Percentiles rank a stretch among this genome's conserved stretches.
phyloP scores from a whole-genome alignment of 2,329 filamentous ascomycete genomes.

The Cryphonectria parasitica region DNA sequence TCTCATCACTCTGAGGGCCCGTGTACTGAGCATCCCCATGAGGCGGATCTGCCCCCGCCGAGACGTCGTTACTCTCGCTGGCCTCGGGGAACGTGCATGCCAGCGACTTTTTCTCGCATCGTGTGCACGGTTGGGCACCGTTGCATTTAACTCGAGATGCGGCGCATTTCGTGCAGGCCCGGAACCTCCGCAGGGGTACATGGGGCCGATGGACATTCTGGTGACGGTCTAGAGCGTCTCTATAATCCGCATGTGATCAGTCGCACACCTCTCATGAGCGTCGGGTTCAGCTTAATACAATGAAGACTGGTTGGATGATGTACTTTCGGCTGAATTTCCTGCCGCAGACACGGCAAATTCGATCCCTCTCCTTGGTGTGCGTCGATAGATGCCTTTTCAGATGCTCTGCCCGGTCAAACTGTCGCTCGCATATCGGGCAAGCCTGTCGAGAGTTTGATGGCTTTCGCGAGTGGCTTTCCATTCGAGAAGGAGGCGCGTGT shows the following conservation, averaged over 20 bases:
- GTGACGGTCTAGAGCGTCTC: conserved; percentile 21
- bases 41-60: background rate
- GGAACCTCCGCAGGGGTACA: conserved; percentile 19
- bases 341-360: conserved; percentile 20
- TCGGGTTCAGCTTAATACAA: background rate
- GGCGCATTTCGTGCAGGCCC: conserved; percentile 21
- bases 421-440: conserved; percentile 18
- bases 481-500: background rate
- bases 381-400: conserved; percentile 22
- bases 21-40: background rate
- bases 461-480: conserved; percentile 17
- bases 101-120: conserved; percentile 24
- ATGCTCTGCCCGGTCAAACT: conserved; percentile 22
- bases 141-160: conserved; percentile 24
- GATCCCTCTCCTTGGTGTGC: conserved; percentile 21
- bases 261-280: background rate
- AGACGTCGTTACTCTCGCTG: conserved; percentile 6
- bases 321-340: conserved; percentile 25
- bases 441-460: conserved; percentile 9
- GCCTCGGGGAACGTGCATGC: conserved; percentile 15
- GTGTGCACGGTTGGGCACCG: conserved; percentile 10
- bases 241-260: conserved; percentile 3
- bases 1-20: background rate
- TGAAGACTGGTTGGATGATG: background rate
- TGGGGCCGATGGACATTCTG: conserved; percentile 18